Evolutionary conservation across 345 rosid genomes (phyloP).

Genomic region (Anacardium occidentale): DNA sequence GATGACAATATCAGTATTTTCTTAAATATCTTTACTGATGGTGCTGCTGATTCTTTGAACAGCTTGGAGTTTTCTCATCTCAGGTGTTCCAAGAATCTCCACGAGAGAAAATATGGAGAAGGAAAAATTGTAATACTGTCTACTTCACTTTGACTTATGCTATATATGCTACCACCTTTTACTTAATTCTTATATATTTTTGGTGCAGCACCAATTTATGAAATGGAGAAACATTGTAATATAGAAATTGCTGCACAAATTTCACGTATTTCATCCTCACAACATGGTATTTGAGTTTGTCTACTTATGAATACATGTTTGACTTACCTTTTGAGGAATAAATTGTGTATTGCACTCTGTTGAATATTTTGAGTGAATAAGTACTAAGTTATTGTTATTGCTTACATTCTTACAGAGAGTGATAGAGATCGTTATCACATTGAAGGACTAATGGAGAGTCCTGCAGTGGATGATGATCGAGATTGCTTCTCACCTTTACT

Average conservation of each 20-base stretch:
- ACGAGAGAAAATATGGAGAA: conserved; percentile 67
- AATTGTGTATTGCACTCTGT: not conserved
- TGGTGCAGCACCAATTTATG: conserved; percentile 78
- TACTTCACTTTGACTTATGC: conserved; percentile 13
- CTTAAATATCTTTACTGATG: conserved; percentile 6
- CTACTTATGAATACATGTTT: not conserved
- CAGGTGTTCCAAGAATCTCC: conserved; percentile 96
- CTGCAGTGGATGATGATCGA: conserved; percentile 85
- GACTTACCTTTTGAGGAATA: not conserved
- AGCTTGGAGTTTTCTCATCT: conserved; percentile 98
- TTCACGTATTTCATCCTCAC: conserved; percentile 51
- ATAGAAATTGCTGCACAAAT: conserved; percentile 92
- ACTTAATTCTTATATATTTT: conserved; percentile 22
- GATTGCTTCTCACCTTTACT: conserved; percentile 86
- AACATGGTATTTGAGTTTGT: conserved; percentile 36
- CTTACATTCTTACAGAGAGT: conserved; percentile 56
- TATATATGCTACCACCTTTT: conserved; percentile 19
- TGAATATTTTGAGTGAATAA: not conserved
- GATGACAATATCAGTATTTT: not conserved
- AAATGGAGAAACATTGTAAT: conserved; percentile 96
- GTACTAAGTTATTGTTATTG: not conserved
- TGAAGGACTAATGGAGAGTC: conserved; percentile 95
- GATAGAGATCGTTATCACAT: conserved; percentile 68
- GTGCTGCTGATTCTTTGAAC: conserved; percentile 26
- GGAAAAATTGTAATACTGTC: conserved; percentile 60